Evolutionary conservation across 306 rosid species (phyloP), one percentile per base, ranked within the genome.

Genomic region (Pterocarpus santalinus): DNA sequence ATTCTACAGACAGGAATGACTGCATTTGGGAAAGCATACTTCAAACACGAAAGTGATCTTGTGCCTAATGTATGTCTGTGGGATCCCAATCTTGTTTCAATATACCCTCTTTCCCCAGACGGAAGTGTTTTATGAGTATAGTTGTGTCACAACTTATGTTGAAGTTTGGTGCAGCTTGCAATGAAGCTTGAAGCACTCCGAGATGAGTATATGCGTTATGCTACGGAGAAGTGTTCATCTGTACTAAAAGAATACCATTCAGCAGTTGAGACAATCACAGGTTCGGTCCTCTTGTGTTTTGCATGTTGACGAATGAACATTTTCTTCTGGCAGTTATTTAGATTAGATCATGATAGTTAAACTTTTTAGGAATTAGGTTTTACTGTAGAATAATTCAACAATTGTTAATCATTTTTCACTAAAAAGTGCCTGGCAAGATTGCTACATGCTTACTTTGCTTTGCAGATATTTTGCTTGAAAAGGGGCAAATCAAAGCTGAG

Each of bases 1-100:
- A 91, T 95, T 86, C 89, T 95, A 77, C 97, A 87, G 90, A 91
- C 99, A 49, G 99, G 99, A 88, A 93, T 93, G 99, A 95, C 99
- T 63, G 97, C 97, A 49, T 93, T 91, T 67, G 99, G 99, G 79
- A 95, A 95, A 91, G 97, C 94, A 77, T 93, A 80, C 86, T 95
- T 90, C 89, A 91, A 90, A 88, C 90, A 71, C 79, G 86, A 86
- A 36, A 76, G 90, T 79, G 99, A 95, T 86, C 97, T 95, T 82
- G 92, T 95, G 85, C 94, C 99, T 78, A 93, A 93, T 85, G 99
- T 95, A 93, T 77, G 92, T 83, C 7, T 69, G 63, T 2, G 38
- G 58, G 41, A 84, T 69, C 82, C 61, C 30, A 71, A 74, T 78
- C 67, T 62, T 81, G 69, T 82, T 80, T 57, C 55, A 58, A 43